A percentile compares a stretch with the other conserved stretches of the same genome.
Conservation (phyloP, 31 red algal species). For the Endocladia muricata region DNA sequence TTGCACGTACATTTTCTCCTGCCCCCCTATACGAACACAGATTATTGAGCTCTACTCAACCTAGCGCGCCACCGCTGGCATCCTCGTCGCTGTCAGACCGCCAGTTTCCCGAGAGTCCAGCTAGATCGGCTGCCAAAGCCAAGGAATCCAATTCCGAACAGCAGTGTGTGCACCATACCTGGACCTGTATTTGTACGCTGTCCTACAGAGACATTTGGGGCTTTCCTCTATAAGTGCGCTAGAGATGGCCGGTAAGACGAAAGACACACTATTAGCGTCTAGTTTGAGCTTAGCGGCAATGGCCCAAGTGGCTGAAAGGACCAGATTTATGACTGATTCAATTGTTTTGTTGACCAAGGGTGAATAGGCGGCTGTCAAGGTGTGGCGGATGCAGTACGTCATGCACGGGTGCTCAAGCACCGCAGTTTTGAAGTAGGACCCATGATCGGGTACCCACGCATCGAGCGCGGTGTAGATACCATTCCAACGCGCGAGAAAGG, state of each 20-base stretch:
- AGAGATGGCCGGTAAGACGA: background rate
- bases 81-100: no score
- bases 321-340: constrained; percentile 18
- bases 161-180: no score
- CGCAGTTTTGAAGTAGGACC: constrained; percentile 58
- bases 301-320: background rate
- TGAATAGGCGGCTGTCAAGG: constrained; percentile 12
- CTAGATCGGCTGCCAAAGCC: no score
- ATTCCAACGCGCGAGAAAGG: constrained; percentile 11
- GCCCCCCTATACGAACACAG: no score
- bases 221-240: background rate
- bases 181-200: no score
- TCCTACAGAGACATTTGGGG: background rate
- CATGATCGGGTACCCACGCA: constrained; percentile 42
- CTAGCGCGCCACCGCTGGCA: no score
- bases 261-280: background rate
- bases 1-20: no score
- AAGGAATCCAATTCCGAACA: no score
- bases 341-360: constrained; percentile 33
- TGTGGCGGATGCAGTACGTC: constrained; percentile 2
- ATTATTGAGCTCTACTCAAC: no score
- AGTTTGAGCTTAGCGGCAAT: constrained; percentile 25
- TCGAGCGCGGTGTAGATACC: constrained; percentile 15
- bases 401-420: constrained; percentile 4
- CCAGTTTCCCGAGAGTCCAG: no score